These are phyloP conservation scores for Hypoxylon lenormandii DNA, from an alignment of 495 filamentous ascomycete species.

Conservation along the genomic window DNA sequence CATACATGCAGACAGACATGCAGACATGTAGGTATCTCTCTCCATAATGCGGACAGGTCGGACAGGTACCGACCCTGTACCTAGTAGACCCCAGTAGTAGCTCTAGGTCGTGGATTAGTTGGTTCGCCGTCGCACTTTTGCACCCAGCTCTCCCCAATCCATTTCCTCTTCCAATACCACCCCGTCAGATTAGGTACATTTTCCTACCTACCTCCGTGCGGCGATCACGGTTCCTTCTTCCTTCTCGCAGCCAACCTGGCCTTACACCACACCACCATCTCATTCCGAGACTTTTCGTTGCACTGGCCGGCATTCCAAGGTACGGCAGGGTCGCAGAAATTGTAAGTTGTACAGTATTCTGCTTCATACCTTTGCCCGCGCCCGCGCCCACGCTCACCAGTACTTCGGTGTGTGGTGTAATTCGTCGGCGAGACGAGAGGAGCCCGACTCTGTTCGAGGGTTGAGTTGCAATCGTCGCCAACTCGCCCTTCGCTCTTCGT, in stretches of 20 bases:
- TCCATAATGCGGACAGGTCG: background rate
- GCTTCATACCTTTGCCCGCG: conserved; percentile 4
- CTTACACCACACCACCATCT: conserved; percentile 28
- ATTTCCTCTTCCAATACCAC: conserved; percentile 11
- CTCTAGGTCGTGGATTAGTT: background rate
- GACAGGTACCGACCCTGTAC: conserved; percentile 6
- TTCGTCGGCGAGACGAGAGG: conserved; percentile 19
- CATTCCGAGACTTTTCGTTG: conserved; percentile 20
- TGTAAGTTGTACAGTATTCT: conserved; percentile 21
- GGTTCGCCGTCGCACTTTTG: conserved; percentile 16
- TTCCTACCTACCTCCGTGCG: conserved; percentile 17
- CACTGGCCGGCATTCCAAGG: conserved; percentile 35
- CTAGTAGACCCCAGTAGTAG: background rate
- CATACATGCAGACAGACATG: background rate
- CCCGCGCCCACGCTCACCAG: conserved; percentile 15
- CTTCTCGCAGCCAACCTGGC: conserved; percentile 3
- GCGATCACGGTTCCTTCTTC: conserved; percentile 30
- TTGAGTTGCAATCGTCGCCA: background rate
- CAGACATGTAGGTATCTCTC: background rate
- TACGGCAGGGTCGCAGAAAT: conserved; percentile 21
- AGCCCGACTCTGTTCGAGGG: conserved; percentile 4
- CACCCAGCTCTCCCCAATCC: conserved; percentile 32
- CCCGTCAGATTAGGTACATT: conserved; percentile 3
- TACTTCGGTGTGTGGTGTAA: conserved; percentile 30
- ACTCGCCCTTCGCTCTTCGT: background rate